These are phyloP conservation scores for Capsicum rhomboideum DNA, from an alignment of 257 asterid species.

Conservation along the genomic window DNA sequence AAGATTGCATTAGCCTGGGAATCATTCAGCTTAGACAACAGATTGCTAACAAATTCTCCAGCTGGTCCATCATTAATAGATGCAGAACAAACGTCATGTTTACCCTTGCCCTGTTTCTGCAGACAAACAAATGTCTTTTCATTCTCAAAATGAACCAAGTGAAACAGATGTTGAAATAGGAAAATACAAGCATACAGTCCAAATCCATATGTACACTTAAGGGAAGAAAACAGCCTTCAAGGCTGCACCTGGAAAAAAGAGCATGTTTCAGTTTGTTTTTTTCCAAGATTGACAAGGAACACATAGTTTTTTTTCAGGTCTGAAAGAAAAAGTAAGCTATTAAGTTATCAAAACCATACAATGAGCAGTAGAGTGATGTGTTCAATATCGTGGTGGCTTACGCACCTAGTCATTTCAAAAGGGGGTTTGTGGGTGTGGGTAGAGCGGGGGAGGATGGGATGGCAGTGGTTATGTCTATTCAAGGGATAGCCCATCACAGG, in stretches of 20 bases:
- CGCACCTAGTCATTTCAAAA: background rate
- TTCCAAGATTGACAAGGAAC: background rate
- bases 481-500: background rate
- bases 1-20: constrained; percentile 25
- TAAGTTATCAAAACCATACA: background rate
- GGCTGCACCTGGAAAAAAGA: background rate
- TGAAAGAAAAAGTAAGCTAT: background rate
- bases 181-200: background rate
- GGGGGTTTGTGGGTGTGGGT: background rate
- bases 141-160: background rate
- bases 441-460: no score
- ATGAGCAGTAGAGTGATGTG: background rate
- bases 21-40: constrained; percentile 24
- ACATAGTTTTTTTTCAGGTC: background rate
- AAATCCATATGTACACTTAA: background rate
- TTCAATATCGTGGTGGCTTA: background rate
- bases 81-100: background rate
- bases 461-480: background rate
- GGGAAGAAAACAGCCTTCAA: background rate
- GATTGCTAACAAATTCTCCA: background rate
- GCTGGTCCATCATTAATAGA: background rate
- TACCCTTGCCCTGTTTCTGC: background rate
- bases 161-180: background rate
- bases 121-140: background rate
- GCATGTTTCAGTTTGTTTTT: background rate